Conservation (phyloP, 2,329 filamentous ascomycete genomes). For the Leptographium radiaticola region DNA sequence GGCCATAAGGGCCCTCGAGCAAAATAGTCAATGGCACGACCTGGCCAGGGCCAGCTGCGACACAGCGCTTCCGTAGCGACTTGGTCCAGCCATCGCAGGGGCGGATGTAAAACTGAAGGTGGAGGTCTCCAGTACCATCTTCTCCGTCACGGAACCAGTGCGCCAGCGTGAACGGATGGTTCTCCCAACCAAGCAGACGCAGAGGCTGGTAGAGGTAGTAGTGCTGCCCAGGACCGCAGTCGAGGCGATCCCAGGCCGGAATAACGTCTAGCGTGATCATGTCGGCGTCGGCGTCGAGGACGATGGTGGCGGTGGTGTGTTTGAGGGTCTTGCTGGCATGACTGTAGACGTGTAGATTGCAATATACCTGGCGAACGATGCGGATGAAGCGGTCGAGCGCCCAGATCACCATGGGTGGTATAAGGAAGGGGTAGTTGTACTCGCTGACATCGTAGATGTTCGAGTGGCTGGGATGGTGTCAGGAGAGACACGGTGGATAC, state of each 20-base stretch:
- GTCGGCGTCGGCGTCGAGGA: background rate
- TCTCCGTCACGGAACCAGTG: background rate
- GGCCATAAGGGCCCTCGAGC: conserved; percentile 8
- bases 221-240: conserved; percentile 24
- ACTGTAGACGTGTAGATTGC: conserved; percentile 19
- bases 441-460: conserved; percentile 1
- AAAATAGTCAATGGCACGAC: background rate
- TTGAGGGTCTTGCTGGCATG: background rate
- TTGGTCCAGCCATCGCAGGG: conserved; percentile 8
- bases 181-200: conserved; percentile 29
- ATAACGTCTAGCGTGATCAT: conserved; percentile 3
- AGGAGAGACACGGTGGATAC: background rate
- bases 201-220: conserved; percentile 31
- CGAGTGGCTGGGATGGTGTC: conserved; percentile 6
- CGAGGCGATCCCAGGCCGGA: background rate
- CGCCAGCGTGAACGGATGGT: conserved; percentile 36
- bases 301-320: background rate
- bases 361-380: conserved; percentile 25
- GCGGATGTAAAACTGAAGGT: conserved; percentile 2
- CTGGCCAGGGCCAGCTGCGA: background rate
- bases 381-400: conserved; percentile 18
- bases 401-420: conserved; percentile 9
- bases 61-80: background rate
- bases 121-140: background rate
- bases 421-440: conserved; percentile 10